Base-by-base conservation (phyloP, 2,329 filamentous ascomycete species). In the Stagonosporopsis tanaceti region DNA sequence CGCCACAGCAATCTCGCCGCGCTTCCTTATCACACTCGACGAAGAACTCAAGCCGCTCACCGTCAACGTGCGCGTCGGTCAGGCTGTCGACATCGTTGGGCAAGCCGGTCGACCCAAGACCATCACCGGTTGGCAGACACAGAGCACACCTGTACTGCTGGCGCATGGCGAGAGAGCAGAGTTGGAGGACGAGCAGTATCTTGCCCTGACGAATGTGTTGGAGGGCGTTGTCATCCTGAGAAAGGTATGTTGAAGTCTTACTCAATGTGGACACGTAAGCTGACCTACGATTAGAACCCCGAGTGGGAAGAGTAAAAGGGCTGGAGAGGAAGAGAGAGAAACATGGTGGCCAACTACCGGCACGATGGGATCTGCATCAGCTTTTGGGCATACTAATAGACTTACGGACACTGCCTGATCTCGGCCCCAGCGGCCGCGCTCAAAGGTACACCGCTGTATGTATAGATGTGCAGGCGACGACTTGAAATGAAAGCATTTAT, bases 71-170 rank as follows among this genome's bases (percentile, higher is more conserved):
- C 90, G 95, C 30, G 94, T 99, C 41, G 95, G 95, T 77, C 96
- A 99, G 80, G 95, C 96, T 15, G 96, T 99, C 20, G 95, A 99
- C 75, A 93, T 99, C 39, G 95, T 99, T 38, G 96, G 95, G 48
- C 95, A 98, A 78, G 95, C 96, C 12, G 95, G 95, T 75, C 87
- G 94, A 62, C 95, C 95, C 66, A 98, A 99, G 89, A 99, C 95
- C 2, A 99, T 99, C 71, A 99, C 95, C 9, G 95, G 95, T 50
- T 99, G 95, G 95, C 95, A 99, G 80, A 99, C 95, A 65, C 95
- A 99, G 83, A 97, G 92, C 81, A 99, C 95, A n/a, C 95, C 95
- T 0, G 95, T 99, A 44, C 82, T 99, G 57, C 82, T 99, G 69
- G 89, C 92, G n/a, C 90, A 97, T 73, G 95, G 96, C 28, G 95